A percentile compares a stretch with the other conserved stretches of the same genome.
These are phyloP conservation scores for Xylaria arbuscula DNA, from an alignment of 2,329 filamentous ascomycete species.

Conservation along the genomic window DNA sequence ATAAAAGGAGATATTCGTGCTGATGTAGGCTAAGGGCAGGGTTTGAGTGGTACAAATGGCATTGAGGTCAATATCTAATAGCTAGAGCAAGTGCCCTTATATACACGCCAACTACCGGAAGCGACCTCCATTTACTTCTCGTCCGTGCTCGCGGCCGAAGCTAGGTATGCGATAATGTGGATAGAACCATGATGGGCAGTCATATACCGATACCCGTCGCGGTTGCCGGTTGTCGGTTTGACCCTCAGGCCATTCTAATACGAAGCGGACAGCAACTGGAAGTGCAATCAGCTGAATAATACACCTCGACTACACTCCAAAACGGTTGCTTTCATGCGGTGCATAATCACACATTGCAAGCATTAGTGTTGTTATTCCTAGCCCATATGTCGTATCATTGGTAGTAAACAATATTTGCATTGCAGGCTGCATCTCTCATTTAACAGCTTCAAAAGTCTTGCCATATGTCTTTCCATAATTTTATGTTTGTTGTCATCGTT, in stretches of 20 bases:
- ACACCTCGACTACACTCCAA: not conserved
- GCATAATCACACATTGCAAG: slow-evolving; percentile 6
- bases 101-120: slow-evolving; percentile 10
- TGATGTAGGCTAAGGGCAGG: not conserved
- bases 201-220: not conserved
- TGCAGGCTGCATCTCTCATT: not conserved
- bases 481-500: not conserved
- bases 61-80: not conserved
- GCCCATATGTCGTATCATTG: not conserved
- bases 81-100: slow-evolving; percentile 1
- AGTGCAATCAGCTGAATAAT: not conserved
- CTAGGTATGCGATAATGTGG: not conserved
- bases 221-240: slow-evolving; percentile 14
- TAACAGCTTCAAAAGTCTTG: not conserved
- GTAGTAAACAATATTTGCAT: not conserved
- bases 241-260: not conserved
- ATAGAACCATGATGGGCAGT: slow-evolving; percentile 1
- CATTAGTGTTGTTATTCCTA: slow-evolving; percentile 10
- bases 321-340: slow-evolving; percentile 4
- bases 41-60: not conserved
- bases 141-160: slow-evolving; percentile 1
- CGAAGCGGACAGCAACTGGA: not conserved
- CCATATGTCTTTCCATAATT: not conserved
- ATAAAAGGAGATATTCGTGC: too few species aligned
- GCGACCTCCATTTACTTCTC: not conserved